Base-by-base conservation (phyloP, 1,284 basidiomycete genomes). In the Apiotrichum laibachii region DNA sequence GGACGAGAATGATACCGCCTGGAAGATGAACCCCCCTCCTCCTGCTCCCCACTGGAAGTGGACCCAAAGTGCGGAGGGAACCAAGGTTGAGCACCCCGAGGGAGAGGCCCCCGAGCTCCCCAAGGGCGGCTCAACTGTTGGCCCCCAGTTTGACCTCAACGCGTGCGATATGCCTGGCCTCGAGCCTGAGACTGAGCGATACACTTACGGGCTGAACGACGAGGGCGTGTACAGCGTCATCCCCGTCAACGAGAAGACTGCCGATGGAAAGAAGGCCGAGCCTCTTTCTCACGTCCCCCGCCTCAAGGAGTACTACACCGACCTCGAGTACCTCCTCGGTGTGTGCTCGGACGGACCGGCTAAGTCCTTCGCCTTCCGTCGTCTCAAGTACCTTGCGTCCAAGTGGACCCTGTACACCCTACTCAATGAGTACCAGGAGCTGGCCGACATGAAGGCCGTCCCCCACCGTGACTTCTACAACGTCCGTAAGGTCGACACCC, bases 401-500 rank as follows among this genome's bases (percentile, higher is more conserved):
- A 98, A 98, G 78, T 99, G 95, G 82, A 89, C 88, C 55, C 89
- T 99, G 85, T 95, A 97, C 75, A 85, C 83, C 48, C 81, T 99
- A 15, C 80, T 99, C 66, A 96, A 99, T 67, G 95, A 99, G 76
- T 90, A 90, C 68, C 88, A 94, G 69, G 95, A 99, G 73, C 76
- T 96, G 62, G 89, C 92, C 2, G 92, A 95, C 70, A 97, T 99
- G 91, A 99, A 99, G 84, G 89, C 77, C 6, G 79, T 80, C 2
- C 74, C 78, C 19, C 79, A 80, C 64, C 68, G 94, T 67, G 96
- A 99, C 79, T 98, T 99, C 71, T 99, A 99, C 81, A 99, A 99
- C 73, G 84, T 94, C 44, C 88, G 95, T 50, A 99, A 99, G 76
- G 92, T 99, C 61, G 95, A 98, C 75, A 99, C 96, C 11, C 95